Percentiles rank a stretch among this genome's conserved stretches.
Evolutionary conservation across 2,329 filamentous ascomycete genomes (phyloP).

Genomic region (Monilinia fructigena): DNA sequence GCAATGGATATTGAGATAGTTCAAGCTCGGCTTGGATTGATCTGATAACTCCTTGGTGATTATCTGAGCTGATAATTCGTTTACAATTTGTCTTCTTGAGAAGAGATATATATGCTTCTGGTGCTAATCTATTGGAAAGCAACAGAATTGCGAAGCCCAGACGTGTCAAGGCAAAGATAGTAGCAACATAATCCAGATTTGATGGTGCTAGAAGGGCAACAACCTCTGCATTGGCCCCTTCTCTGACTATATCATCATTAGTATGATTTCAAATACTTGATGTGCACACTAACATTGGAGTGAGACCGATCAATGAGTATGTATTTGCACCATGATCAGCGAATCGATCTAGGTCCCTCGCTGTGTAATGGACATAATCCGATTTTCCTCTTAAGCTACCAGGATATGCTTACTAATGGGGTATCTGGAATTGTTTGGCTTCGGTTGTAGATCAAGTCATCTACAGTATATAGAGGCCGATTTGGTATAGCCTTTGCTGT

Average conservation of each 20-base stretch:
- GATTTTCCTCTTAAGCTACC: slow-evolving; percentile 26
- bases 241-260: background rate
- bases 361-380: slow-evolving; percentile 38
- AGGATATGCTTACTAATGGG: slow-evolving; percentile 36
- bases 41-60: slow-evolving; percentile 24
- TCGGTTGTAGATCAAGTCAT: slow-evolving; percentile 34
- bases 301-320: slow-evolving; percentile 31
- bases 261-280: background rate
- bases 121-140: slow-evolving; percentile 53
- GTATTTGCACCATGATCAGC: slow-evolving; percentile 35
- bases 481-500: background rate
- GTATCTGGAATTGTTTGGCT: slow-evolving; percentile 31
- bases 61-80: slow-evolving; percentile 16
- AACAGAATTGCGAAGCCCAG: slow-evolving; percentile 54
- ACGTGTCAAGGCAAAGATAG: slow-evolving; percentile 52
- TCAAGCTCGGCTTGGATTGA: slow-evolving; percentile 26
- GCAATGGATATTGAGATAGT: slow-evolving; percentile 32
- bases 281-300: slow-evolving; percentile 21
- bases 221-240: slow-evolving; percentile 22
- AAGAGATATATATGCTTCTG: slow-evolving; percentile 50
- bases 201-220: slow-evolving; percentile 32
- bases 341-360: slow-evolving; percentile 37
- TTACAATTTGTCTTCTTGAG: slow-evolving; percentile 44
- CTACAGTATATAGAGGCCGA: slow-evolving; percentile 27
- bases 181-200: slow-evolving; percentile 52